Base-by-base conservation (phyloP, 73 alveolate genomes). In the Blepharisma japonicum region DNA sequence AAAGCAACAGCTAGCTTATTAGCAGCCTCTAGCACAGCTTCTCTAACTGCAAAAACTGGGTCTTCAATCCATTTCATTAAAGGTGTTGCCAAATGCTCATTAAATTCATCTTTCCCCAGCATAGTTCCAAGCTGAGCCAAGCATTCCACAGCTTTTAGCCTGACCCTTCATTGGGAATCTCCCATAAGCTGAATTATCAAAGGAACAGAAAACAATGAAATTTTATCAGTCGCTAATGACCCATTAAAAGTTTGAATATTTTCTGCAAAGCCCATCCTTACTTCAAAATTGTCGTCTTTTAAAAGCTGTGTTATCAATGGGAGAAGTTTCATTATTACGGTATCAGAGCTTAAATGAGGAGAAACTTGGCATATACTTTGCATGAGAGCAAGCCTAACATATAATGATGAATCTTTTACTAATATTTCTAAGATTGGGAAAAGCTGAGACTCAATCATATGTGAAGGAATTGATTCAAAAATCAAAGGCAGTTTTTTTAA, bases 11-110 rank as follows among this genome's bases (percentile, higher is more conserved):
- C 80, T 53, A 86, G 54, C 20, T 77, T 81, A 14, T 67, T 82
- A 47, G 84, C 66, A 70, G 80, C 79, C 55, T 83, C 77, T 7
- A 83, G 71, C 11, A 81, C 55, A 5, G 90, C 80, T 79, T 87
- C 94, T 66, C 94, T 87, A 38, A 87, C 86, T n/a, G 89, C 87
- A 79, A 87, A 87, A 6, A 84, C 92, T 56, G 77, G 71, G 71
- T 87, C 94, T 68, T 79, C 81, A 55, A 87, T 79, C 39, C 89
- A 84, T 38, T 71, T 82, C 23, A 87, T 87, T 39, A 81, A 76
- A 39, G 87, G 81, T 0, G 79, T 79, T 61, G 82, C 74, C 25
- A 86, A 71, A 66, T 56, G 72, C 51, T 68, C 83, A 84, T 72
- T 81, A 47, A 86, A 86, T 71, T 77, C 50, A 46, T 74, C 80